Conservation (phyloP, 352 stramenopile species). For the Halophytophthora batemanensis region DNA sequence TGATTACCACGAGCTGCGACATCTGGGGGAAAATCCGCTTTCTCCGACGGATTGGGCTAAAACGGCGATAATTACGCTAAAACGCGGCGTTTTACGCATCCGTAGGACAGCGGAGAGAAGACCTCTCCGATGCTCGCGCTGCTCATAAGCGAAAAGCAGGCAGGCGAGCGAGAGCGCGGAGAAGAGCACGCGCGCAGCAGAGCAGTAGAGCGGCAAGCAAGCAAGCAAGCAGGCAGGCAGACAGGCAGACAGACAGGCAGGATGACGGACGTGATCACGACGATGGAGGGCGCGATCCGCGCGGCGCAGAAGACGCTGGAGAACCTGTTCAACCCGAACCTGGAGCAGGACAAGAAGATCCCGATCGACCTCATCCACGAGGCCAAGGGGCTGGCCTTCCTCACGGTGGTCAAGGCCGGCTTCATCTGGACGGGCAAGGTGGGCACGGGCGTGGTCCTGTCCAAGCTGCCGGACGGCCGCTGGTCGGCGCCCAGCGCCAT, state of each 20-base stretch:
- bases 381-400: slow-evolving; percentile 89
- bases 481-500: slow-evolving; percentile 96
- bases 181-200: too few species aligned
- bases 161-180: neutral
- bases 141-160: too few species aligned
- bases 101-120: too few species aligned
- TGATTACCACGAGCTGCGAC: too few species aligned
- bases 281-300: slow-evolving; percentile 89
- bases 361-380: slow-evolving; percentile 88
- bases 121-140: too few species aligned
- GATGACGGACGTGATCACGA: slow-evolving; percentile 82
- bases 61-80: too few species aligned
- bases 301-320: slow-evolving; percentile 89
- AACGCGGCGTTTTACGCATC: too few species aligned
- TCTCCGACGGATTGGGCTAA: too few species aligned
- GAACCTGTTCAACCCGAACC: slow-evolving; percentile 87
- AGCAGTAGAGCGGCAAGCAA: neutral
- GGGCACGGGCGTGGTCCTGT: slow-evolving; percentile 92
- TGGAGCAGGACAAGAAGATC: slow-evolving; percentile 87
- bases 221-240: neutral
- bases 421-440: slow-evolving; percentile 87
- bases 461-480: slow-evolving; percentile 90
- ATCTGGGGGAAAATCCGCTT: too few species aligned
- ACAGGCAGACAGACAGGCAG: too few species aligned
- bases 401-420: slow-evolving; percentile 90